phyloP scores from a whole-genome alignment of 2,329 filamentous ascomycete genomes.

The Lizonia empirigonia region DNA sequence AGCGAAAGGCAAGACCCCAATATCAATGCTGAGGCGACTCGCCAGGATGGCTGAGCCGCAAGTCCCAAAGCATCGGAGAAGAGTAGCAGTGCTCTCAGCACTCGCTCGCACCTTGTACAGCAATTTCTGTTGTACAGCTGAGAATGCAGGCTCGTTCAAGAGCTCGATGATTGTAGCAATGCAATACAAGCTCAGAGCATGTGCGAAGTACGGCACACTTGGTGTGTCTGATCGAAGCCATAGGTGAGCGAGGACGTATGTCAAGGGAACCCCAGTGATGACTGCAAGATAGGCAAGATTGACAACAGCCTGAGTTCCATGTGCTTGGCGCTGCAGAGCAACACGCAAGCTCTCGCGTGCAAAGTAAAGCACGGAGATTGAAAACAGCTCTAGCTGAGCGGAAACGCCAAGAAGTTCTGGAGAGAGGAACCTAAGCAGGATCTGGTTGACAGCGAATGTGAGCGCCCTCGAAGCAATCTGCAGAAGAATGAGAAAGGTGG shows the following conservation, averaged over 20 bases:
- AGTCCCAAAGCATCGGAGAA: conserved; percentile 75
- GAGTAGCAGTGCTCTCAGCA: conserved; percentile 82
- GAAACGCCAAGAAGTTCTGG: conserved; percentile 83
- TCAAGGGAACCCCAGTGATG: conserved; percentile 68
- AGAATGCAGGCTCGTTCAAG: conserved; percentile 85
- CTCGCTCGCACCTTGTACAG: conserved; percentile 79
- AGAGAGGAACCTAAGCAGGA: conserved; percentile 85
- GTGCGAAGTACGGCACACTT: conserved; percentile 66
- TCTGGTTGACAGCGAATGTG: conserved; percentile 90
- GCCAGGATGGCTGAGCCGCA: conserved; percentile 73
- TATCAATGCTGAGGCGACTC: conserved; percentile 55
- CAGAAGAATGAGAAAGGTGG: conserved; percentile 83
- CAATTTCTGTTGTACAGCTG: conserved; percentile 80
- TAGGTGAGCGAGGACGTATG: conserved; percentile 66
- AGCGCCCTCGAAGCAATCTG: conserved; percentile 86
- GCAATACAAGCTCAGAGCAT: conserved; percentile 61
- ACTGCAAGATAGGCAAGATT: conserved; percentile 87
- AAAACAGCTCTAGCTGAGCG: conserved; percentile 90
- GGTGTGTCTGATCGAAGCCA: conserved; percentile 65
- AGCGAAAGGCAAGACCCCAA: conserved; percentile 87
- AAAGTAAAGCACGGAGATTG: conserved; percentile 92
- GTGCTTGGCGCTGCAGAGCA: conserved; percentile 79
- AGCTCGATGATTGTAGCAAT: conserved; percentile 73
- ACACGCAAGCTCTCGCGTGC: conserved; percentile 88
- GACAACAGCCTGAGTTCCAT: conserved; percentile 73